Percentiles rank a stretch among this genome's conserved stretches.
Conservation (phyloP, 225 moss, liverwort and hornwort species). For the Ulota crispa region DNA sequence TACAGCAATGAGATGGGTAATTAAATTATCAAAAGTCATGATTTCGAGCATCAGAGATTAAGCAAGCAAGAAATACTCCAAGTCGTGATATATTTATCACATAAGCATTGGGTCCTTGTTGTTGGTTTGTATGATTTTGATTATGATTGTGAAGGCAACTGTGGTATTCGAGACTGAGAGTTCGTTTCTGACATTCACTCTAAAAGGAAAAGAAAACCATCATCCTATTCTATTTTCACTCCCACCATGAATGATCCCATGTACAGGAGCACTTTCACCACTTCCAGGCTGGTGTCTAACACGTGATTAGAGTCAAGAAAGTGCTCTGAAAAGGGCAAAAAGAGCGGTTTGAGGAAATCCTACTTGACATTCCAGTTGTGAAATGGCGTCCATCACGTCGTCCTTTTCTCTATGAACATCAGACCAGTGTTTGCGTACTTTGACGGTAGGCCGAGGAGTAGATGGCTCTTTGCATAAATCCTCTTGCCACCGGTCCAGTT, state of each 20-base stretch:
- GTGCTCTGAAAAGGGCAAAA: too few species aligned
- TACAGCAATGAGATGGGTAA: too few species aligned
- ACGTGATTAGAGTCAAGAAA: neutral
- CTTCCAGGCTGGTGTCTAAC: neutral
- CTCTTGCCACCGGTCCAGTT: slow-evolving; percentile 60
- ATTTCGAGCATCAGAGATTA: too few species aligned
- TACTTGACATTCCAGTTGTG: slow-evolving; percentile 61
- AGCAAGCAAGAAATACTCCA: too few species aligned
- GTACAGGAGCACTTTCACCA: neutral
- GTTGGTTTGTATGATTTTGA: too few species aligned
- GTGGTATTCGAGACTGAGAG: too few species aligned
- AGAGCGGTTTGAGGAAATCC: neutral
- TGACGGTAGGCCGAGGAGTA: slow-evolving; percentile 50
- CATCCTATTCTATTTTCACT: neutral
- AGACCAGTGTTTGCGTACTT: slow-evolving; percentile 51
- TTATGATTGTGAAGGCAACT: too few species aligned
- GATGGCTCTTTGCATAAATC: slow-evolving; percentile 39
- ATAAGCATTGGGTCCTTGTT: too few species aligned
- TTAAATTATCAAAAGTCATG: too few species aligned
- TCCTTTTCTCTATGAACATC: slow-evolving; percentile 45
- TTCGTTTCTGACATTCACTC: too few species aligned
- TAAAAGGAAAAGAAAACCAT: neutral
- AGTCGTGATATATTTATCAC: too few species aligned
- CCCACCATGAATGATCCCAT: neutral
- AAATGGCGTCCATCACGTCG: slow-evolving; percentile 57